These are phyloP conservation scores for Tephrocybe sp. DNA, from an alignment of 768 basidiomycete genomes.

Conservation along the genomic window DNA sequence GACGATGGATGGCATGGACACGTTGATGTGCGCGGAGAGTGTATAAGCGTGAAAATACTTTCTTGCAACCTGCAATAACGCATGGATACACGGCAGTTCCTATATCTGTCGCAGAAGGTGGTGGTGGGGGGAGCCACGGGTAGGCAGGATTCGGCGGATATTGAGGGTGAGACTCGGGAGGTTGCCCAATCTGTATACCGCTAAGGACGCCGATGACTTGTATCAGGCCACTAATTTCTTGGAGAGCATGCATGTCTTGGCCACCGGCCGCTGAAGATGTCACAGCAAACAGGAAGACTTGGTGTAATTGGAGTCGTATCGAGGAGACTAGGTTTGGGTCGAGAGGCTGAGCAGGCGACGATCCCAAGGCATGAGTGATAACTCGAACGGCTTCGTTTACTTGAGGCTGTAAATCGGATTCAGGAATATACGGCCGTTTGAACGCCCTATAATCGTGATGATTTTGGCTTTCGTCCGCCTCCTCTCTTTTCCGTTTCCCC, in stretches of 20 bases:
- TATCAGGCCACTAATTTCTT: conserved; percentile 79
- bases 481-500: conserved; percentile 77
- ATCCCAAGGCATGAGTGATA: conserved; percentile 50
- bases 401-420: conserved; percentile 51
- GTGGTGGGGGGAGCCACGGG: conserved; percentile 33
- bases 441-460: conserved; percentile 27
- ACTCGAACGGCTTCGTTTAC: conserved; percentile 60
- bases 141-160: conserved; percentile 30
- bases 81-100: conserved; percentile 83
- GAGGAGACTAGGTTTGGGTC: conserved; percentile 65
- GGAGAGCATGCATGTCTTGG: conserved; percentile 55
- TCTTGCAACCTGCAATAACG: conserved; percentile 60
- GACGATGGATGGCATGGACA: conserved; percentile 62
- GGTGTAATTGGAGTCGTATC: conserved; percentile 71
- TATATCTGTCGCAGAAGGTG: conserved; percentile 44
- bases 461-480: conserved; percentile 40
- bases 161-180: conserved; percentile 32
- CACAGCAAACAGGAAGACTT: conserved; percentile 76
- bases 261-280: conserved; percentile 62
- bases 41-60: conserved; percentile 70
- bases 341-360: conserved; percentile 42
- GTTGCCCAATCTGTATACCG: conserved; percentile 66
- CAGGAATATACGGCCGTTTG: conserved; percentile 49
- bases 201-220: conserved; percentile 82
- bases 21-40: conserved; percentile 72